Conservation (phyloP, 169 alveolate genomes). For the Eimeria mitis region DNA sequence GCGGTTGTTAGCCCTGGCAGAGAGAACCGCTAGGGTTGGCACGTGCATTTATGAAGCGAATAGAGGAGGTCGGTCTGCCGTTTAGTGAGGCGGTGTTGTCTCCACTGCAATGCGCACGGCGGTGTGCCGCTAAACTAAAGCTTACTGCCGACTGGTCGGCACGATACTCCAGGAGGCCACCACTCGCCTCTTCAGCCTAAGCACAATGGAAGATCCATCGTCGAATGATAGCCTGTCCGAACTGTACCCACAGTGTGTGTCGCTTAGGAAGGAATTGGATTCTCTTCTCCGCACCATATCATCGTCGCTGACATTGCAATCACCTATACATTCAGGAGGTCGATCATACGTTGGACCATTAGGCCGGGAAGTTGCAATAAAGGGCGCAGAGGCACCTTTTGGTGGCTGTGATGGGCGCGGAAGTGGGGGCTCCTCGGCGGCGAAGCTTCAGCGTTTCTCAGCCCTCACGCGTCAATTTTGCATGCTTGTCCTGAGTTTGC, state of each 20-base stretch:
- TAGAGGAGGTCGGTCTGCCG: not conserved
- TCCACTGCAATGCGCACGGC: not conserved
- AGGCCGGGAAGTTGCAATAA: not conserved
- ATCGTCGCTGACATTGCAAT: not conserved
- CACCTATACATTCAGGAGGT: not conserved
- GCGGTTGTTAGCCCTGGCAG: not conserved
- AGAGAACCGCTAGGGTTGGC: not conserved
- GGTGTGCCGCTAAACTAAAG: not conserved
- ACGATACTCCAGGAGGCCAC: not conserved
- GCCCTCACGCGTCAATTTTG: slow-evolving; percentile 74
- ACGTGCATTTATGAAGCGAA: not conserved
- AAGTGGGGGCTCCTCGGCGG: not conserved
- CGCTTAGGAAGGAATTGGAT: slow-evolving; percentile 65
- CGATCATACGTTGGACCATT: not conserved
- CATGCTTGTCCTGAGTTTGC: slow-evolving; percentile 53
- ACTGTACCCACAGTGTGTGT: slow-evolving; percentile 58
- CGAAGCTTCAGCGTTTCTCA: slow-evolving; percentile 70
- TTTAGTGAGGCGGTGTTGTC: not conserved
- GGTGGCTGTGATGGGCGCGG: slow-evolving; percentile 13
- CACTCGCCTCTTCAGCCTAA: not conserved
- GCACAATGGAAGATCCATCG: slow-evolving; percentile 35
- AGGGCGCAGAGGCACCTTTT: not conserved
- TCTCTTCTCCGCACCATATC: slow-evolving; percentile 32
- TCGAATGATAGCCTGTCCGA: slow-evolving; percentile 19
- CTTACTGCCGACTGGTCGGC: not conserved